Conservation (phyloP, 176 grass and related monocot genomes). For the Leersia perrieri region DNA sequence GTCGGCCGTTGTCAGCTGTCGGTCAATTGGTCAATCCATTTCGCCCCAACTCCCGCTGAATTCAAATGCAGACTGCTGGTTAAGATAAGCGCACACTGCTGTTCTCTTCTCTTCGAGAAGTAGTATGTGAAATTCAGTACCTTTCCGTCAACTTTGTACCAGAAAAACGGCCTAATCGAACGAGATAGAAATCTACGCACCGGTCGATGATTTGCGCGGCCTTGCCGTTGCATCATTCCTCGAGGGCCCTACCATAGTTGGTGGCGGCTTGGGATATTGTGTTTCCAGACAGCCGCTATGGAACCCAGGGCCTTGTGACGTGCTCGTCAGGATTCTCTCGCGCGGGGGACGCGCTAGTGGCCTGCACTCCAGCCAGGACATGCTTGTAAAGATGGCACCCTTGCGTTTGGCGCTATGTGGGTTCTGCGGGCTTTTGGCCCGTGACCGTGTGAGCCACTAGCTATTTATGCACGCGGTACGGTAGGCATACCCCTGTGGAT, state of each 20-base stretch:
- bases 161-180: constrained; percentile 20
- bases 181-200: background rate
- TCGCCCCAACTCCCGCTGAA: background rate
- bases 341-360: background rate
- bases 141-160: constrained; percentile 2
- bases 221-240: constrained; percentile 14
- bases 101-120: background rate
- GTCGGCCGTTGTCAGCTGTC: background rate
- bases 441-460: constrained; percentile 12
- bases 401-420: constrained; percentile 37
- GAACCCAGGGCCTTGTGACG: background rate
- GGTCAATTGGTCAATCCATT: background rate
- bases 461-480: background rate
- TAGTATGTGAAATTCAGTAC: background rate
- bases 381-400: background rate
- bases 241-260: constrained; percentile 23
- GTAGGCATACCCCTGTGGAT: background rate
- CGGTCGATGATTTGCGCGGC: background rate
- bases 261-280: constrained; percentile 3
- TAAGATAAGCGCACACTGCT: background rate
- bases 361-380: constrained; percentile 32
- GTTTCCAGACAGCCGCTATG: constrained; percentile 18
- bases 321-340: constrained; percentile 18
- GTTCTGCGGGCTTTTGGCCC: constrained; percentile 24
- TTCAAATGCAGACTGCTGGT: background rate